Percentiles rank a stretch among this genome's conserved stretches.
These are phyloP conservation scores for Verticillium nubilum DNA, from an alignment of 2,329 filamentous ascomycete genomes.

Conservation along the genomic window DNA sequence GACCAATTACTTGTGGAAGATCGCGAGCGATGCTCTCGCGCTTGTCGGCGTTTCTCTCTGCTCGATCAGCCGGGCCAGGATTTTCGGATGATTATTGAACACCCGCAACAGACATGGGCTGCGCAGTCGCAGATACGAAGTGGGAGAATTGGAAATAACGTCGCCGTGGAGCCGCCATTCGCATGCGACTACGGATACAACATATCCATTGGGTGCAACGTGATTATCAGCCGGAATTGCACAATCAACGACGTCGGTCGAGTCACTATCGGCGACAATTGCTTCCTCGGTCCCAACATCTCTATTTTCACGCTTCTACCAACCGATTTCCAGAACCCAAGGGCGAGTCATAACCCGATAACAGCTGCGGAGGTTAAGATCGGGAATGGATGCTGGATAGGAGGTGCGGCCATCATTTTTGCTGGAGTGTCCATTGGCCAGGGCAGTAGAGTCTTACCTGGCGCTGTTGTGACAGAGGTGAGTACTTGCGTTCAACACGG, in stretches of 20 bases:
- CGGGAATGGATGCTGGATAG: background rate
- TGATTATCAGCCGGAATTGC: constrained; percentile 77
- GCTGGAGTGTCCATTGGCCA: background rate
- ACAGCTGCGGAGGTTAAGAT: background rate
- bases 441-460: background rate
- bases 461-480: background rate
- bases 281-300: constrained; percentile 63
- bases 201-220: constrained; percentile 78
- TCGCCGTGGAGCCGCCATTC: constrained; percentile 39
- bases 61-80: background rate
- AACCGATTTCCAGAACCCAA: background rate
- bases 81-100: background rate
- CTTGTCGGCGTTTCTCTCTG: background rate
- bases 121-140: background rate
- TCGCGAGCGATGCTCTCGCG: background rate
- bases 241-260: constrained; percentile 81
- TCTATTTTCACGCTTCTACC: background rate
- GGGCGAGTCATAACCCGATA: background rate
- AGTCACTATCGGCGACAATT: constrained; percentile 74
- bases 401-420: background rate
- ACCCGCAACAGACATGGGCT: background rate
- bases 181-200: constrained; percentile 96
- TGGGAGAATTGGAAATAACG: background rate
- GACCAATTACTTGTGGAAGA: background rate
- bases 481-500: background rate